phyloP scores from a whole-genome alignment of 2,329 filamentous ascomycete species.

The Colletotrichum chlorophyti region DNA sequence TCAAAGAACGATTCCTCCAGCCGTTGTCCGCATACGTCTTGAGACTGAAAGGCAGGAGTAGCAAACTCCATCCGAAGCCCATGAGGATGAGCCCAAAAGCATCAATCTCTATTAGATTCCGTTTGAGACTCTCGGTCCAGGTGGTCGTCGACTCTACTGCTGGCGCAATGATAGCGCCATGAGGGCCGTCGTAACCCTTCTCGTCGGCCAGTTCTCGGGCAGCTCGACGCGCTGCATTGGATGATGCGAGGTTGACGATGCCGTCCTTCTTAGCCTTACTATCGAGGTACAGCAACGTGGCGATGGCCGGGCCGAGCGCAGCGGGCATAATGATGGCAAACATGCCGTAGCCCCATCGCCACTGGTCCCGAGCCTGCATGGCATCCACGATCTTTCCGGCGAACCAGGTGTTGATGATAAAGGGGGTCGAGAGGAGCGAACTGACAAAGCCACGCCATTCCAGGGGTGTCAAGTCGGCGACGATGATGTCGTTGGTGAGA shows the following conservation, averaged over 20 bases:
- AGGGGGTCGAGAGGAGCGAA: constrained; percentile 59
- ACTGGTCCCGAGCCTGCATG: constrained; percentile 39
- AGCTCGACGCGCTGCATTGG: constrained; percentile 34
- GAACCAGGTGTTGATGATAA: constrained; percentile 71
- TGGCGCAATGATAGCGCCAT: constrained; percentile 28
- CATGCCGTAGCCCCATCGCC: constrained; percentile 57
- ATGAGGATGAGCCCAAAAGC: constrained; percentile 51
- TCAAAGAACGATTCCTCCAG: constrained; percentile 54
- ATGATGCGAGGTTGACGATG: constrained; percentile 32
- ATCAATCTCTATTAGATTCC: constrained; percentile 42
- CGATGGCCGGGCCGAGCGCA: constrained; percentile 55
- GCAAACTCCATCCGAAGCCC: constrained; percentile 54
- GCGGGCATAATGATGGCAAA: constrained; percentile 62
- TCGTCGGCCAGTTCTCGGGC: constrained; percentile 30
- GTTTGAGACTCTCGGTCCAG: constrained; percentile 9
- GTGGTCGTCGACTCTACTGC: neutral
- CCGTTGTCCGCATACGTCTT: constrained; percentile 40
- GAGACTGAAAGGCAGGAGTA: constrained; percentile 59
- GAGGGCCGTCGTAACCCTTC: constrained; percentile 27
- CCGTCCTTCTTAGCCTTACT: constrained; percentile 53
- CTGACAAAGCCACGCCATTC: constrained; percentile 58
- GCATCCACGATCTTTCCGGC: constrained; percentile 61
- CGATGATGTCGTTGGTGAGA: constrained; percentile 67
- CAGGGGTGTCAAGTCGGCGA: constrained; percentile 64
- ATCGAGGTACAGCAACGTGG: constrained; percentile 56